These are phyloP conservation scores for Nectriaceae sp. DNA, from an alignment of 2,329 filamentous ascomycete species.

Conservation along the genomic window DNA sequence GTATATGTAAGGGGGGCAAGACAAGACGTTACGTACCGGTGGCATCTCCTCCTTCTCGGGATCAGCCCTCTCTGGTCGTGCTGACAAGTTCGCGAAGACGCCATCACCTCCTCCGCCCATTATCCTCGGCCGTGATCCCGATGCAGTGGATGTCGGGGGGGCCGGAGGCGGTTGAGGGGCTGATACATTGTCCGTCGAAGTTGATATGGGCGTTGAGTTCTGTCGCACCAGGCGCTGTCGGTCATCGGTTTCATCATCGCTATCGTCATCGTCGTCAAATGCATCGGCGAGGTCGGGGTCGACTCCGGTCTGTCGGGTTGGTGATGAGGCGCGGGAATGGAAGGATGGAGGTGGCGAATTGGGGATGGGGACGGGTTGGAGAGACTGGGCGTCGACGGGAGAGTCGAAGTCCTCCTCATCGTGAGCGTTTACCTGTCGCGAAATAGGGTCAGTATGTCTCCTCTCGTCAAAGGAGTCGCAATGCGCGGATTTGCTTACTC, in stretches of 20 bases:
- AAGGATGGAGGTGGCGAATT: slow-evolving; percentile 80
- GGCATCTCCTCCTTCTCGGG: slow-evolving; percentile 86
- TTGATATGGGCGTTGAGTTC: slow-evolving; percentile 39
- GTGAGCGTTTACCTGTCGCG: slow-evolving; percentile 59
- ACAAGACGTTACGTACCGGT: slow-evolving; percentile 65
- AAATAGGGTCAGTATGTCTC: slow-evolving; percentile 7
- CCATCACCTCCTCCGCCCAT: slow-evolving; percentile 82
- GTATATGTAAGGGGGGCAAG: not conserved
- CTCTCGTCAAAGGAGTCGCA: not conserved
- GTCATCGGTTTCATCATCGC: slow-evolving; percentile 73
- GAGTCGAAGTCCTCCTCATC: slow-evolving; percentile 52
- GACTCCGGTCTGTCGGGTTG: slow-evolving; percentile 48
- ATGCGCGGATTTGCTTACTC: slow-evolving; percentile 43
- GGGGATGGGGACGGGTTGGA: slow-evolving; percentile 49
- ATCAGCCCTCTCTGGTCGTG: slow-evolving; percentile 81
- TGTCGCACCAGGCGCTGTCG: slow-evolving; percentile 83
- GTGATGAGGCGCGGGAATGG: slow-evolving; percentile 74
- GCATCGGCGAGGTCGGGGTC: slow-evolving; percentile 88
- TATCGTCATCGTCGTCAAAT: slow-evolving; percentile 81
- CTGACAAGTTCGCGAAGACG: slow-evolving; percentile 92
- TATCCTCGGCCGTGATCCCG: slow-evolving; percentile 48
- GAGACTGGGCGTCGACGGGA: slow-evolving; percentile 35
- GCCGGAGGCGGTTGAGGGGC: slow-evolving; percentile 15
- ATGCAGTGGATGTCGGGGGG: slow-evolving; percentile 25
- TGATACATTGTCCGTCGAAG: slow-evolving; percentile 22